Evolutionary conservation across 2,329 filamentous ascomycete species (phyloP).

Genomic region (Aspergillus caelatus): DNA sequence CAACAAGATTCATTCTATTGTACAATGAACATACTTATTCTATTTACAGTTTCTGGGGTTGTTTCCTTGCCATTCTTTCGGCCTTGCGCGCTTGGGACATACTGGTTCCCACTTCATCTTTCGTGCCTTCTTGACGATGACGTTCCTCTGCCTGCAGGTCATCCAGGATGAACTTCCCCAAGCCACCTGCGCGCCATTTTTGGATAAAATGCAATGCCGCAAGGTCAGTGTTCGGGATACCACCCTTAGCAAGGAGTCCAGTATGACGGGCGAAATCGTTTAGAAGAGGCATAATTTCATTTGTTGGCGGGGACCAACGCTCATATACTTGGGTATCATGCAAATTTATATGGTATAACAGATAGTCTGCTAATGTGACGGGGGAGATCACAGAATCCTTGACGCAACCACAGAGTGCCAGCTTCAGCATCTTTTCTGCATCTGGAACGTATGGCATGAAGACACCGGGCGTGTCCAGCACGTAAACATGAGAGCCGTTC

Average conservation of each 20-base stretch:
- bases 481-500: conserved; percentile 68
- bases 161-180: conserved; percentile 81
- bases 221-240: conserved; percentile 68
- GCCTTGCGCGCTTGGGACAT: conserved; percentile 48
- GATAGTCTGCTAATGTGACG: conserved; percentile 82
- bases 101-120: conserved; percentile 40
- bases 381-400: conserved; percentile 83
- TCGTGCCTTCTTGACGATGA: conserved; percentile 43
- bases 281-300: conserved; percentile 77
- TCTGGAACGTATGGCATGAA: conserved; percentile 90
- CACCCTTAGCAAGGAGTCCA: conserved; percentile 75
- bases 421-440: conserved; percentile 87
- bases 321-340: conserved; percentile 64
- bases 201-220: conserved; percentile 80
- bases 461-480: conserved; percentile 91
- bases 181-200: conserved; percentile 74
- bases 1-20: conserved; percentile 23
- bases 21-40: conserved; percentile 26
- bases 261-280: conserved; percentile 70
- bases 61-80: conserved; percentile 37
- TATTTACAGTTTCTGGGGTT: conserved; percentile 25
- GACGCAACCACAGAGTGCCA: conserved; percentile 87
- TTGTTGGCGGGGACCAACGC: conserved; percentile 72
- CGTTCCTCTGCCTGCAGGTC: conserved; percentile 66
- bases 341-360: conserved; percentile 81